A percentile compares a stretch with the other conserved stretches of the same genome.
These are phyloP conservation scores for Tuber borchii DNA, from an alignment of 495 filamentous ascomycete species.

Conservation along the genomic window DNA sequence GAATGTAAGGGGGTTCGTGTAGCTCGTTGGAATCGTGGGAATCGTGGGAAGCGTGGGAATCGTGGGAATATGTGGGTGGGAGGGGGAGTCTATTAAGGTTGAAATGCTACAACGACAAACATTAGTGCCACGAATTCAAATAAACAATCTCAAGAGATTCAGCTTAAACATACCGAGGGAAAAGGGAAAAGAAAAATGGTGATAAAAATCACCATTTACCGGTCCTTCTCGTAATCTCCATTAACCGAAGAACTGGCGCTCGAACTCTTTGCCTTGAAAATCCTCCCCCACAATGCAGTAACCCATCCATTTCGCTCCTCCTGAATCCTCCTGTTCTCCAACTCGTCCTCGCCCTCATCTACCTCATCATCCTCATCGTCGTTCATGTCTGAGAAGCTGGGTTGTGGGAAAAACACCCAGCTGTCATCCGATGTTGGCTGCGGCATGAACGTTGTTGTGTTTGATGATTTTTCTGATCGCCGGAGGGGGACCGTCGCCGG, in stretches of 20 bases:
- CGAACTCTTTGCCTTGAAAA: conserved; percentile 26
- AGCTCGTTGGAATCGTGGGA: not conserved
- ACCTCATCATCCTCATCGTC: conserved; percentile 33
- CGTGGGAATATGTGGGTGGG: not conserved
- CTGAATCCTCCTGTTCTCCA: conserved; percentile 20
- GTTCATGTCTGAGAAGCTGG: conserved; percentile 30
- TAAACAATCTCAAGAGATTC: not conserved
- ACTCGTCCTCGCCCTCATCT: conserved; percentile 20
- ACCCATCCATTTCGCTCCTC: conserved; percentile 34
- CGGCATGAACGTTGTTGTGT: conserved; percentile 15
- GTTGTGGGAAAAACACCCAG: conserved; percentile 36
- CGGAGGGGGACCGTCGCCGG: not conserved
- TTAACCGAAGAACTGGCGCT: not conserved
- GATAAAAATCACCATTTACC: not conserved
- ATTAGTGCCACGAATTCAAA: not conserved
- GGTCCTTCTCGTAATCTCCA: conserved; percentile 1
- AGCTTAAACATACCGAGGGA: not conserved
- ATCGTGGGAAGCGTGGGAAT: not conserved
- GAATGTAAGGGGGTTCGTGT: not conserved
- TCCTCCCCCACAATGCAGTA: conserved; percentile 33
- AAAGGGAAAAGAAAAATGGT: not conserved
- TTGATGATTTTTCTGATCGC: not conserved
- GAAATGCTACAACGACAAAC: not conserved
- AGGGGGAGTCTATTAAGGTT: not conserved
- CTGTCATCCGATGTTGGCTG: conserved; percentile 32